Percentiles rank a stretch among this genome's conserved stretches.
Conservation (phyloP, 768 basidiomycete species). For the Hericium rajendrae region DNA sequence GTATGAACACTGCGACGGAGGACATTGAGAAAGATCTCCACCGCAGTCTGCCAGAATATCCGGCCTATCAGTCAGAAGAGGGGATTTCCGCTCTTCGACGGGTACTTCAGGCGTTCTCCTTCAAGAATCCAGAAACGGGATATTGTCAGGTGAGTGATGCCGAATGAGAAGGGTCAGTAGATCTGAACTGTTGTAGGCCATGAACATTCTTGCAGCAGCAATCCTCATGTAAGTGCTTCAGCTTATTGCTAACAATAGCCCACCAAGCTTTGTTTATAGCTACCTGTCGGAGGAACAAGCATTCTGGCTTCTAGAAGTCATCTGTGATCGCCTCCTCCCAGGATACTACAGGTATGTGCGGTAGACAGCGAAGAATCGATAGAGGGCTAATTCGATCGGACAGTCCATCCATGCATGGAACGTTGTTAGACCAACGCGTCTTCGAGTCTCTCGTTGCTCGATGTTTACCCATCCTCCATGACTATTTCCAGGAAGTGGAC, state of each 20-base stretch:
- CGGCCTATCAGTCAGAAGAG: conserved; percentile 86
- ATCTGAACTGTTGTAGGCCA: conserved; percentile 44
- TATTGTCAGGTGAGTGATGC: conserved; percentile 69
- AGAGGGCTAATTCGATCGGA: conserved; percentile 4
- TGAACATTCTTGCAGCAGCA: conserved; percentile 97
- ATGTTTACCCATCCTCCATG: conserved; percentile 87
- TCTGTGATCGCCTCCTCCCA: conserved; percentile 90
- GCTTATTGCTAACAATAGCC: not conserved
- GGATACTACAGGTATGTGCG: conserved; percentile 86
- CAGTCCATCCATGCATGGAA: conserved; percentile 98
- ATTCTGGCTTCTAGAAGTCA: conserved; percentile 92
- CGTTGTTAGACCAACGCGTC: conserved; percentile 94
- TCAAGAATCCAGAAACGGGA: conserved; percentile 89
- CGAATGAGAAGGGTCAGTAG: not conserved
- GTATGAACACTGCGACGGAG: conserved; percentile 82
- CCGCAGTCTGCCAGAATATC: conserved; percentile 91
- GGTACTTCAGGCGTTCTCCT: conserved; percentile 91
- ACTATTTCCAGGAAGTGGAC: conserved; percentile 84
- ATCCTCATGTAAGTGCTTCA: conserved; percentile 63
- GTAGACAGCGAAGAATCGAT: not conserved
- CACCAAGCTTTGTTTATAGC: conserved; percentile 30
- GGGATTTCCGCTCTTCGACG: conserved; percentile 80
- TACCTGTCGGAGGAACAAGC: conserved; percentile 99
- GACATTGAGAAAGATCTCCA: conserved; percentile 99
- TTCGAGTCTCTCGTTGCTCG: conserved; percentile 89